Percentiles rank a stretch among this genome's conserved stretches.
Evolutionary conservation across 2,329 filamentous ascomycete species (phyloP).

Genomic region (Aplosporella prunicola): DNA sequence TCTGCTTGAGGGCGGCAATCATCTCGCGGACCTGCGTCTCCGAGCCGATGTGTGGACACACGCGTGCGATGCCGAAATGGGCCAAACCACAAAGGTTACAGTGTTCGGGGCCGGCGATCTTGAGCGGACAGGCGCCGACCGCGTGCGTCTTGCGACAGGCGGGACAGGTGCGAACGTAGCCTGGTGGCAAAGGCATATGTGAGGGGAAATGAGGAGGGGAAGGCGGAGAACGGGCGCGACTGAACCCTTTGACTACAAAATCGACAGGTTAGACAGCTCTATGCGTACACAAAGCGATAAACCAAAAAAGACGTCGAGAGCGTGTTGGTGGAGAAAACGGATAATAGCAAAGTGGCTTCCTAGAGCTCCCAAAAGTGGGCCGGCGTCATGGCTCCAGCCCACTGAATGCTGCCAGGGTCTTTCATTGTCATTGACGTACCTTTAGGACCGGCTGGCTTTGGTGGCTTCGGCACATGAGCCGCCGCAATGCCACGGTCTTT

Average conservation of each 20-base stretch:
- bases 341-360: too few species aligned
- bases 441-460: not conserved
- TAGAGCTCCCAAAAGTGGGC: too few species aligned
- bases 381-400: too few species aligned
- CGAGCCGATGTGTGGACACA: conserved; percentile 54
- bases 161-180: conserved; percentile 32
- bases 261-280: too few species aligned
- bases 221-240: conserved; percentile 16
- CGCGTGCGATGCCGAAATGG: conserved; percentile 47
- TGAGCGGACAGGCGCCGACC: conserved; percentile 51
- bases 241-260: conserved; percentile 23
- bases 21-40: conserved; percentile 56
- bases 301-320: too few species aligned
- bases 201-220: conserved; percentile 22
- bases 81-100: conserved; percentile 57
- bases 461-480: not conserved
- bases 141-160: conserved; percentile 48
- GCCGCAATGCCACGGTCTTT: conserved; percentile 3
- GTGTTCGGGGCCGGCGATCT: conserved; percentile 48
- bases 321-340: too few species aligned
- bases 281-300: too few species aligned
- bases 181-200: conserved; percentile 17
- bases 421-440: too few species aligned
- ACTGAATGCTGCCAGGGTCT: too few species aligned
- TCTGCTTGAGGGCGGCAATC: conserved; percentile 52